Base-by-base conservation (phyloP, 2,329 filamentous ascomycete genomes). In the Curvularia sp. region DNA sequence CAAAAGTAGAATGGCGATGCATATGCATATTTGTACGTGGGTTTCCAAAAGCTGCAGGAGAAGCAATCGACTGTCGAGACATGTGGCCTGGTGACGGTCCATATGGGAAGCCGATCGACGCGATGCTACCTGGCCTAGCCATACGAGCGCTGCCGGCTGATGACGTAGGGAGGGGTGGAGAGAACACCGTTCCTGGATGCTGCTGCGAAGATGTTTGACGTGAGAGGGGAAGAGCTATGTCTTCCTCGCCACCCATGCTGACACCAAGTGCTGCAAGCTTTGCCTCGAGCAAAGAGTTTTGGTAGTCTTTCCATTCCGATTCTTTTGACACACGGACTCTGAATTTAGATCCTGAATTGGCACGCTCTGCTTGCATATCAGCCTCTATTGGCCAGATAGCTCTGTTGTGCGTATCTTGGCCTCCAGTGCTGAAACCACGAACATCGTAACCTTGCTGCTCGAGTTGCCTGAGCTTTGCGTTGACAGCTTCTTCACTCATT, bases 201-300 rank as follows among this genome's bases (percentile, higher is more conserved):
- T 91, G 88, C 43, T 86, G 87, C 43, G 86, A 87, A 8, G 92
- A 93, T 21, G 87, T 82, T 69, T 90, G 89, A 57, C 89, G 82
- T 13, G 92, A 94, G 64, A 89, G 83, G 3, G 87, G 86, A 41
- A 83, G 79, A 3, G 84, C 80, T 51, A 83, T 78, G 59, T 85
- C 79, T 10, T 87, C 86, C 50, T 95, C 91, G 48, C 89, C 87
- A 34, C 88, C 91, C 60, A 91, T 84, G 18, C 87, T 93, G 12
- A 98, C 95, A 64, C 95, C 95, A 54, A 99, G 83, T 49, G 94
- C 93, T 60, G 93, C 88, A 51, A 99, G 83, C 79, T 97, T 99
- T 60, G 94, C 92, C 79, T 99, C 95, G 66, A 91, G 88, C 34
- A 98, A 81, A 65, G 90, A 89, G 53, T 90, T 86, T 57, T 93